phyloP scores from a whole-genome alignment of 2,329 filamentous ascomycete species.

The Cladobotryum mycophilum region DNA sequence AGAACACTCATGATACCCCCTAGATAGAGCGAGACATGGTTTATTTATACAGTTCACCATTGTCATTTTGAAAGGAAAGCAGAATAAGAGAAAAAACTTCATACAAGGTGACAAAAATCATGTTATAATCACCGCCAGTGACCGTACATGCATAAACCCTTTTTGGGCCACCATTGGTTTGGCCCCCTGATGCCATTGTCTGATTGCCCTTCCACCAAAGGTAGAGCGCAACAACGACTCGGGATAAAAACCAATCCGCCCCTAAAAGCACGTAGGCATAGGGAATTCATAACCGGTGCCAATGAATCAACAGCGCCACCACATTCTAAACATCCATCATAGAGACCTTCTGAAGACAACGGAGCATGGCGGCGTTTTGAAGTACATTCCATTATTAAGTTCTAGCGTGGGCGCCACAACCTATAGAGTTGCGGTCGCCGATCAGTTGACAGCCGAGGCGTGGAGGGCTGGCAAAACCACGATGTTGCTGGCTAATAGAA shows the following conservation, averaged over 20 bases:
- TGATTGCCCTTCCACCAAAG: too few relatives aligned
- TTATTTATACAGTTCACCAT: conserved; percentile 8
- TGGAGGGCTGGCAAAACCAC: conserved; percentile 25
- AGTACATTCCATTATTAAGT: conserved; percentile 41
- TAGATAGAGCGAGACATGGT: conserved; percentile 2
- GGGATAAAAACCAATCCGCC: too few relatives aligned
- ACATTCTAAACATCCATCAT: conserved; percentile 8
- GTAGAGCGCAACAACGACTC: too few relatives aligned
- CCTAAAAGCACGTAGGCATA: neutral
- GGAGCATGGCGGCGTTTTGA: conserved; percentile 14
- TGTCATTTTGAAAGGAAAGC: conserved; percentile 3
- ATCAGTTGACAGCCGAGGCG: conserved; percentile 11
- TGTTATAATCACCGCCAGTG: conserved; percentile 11
- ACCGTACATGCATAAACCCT: conserved; percentile 10
- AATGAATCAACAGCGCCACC: neutral
- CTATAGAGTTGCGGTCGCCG: conserved; percentile 9
- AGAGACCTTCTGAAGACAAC: conserved; percentile 5
- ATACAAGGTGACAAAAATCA: conserved; percentile 10
- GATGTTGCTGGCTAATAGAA: conserved; percentile 29
- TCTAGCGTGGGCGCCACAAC: conserved; percentile 30
- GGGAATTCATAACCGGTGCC: neutral
- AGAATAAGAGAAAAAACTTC: neutral
- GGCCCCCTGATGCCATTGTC: neutral
- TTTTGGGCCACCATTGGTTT: conserved; percentile 2
- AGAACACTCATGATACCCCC: conserved; percentile 7